Conservation (phyloP, 2,329 filamentous ascomycete genomes). For the Exophiala oligosperma region DNA sequence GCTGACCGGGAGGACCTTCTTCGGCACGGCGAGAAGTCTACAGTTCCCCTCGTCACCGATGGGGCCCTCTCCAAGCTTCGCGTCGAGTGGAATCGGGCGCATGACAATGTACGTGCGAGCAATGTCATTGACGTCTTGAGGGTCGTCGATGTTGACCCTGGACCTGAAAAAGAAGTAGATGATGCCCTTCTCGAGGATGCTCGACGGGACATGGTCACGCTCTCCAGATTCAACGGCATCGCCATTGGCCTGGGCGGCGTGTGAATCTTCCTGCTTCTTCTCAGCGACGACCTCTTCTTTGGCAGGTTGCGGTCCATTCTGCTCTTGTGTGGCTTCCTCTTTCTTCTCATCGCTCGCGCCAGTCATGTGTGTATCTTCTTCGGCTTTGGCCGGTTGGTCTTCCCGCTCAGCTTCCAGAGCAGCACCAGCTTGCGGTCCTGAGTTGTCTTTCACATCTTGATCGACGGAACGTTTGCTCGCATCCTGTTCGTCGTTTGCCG, state of each 20-base stretch:
- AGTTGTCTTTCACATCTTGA: constrained; percentile 27
- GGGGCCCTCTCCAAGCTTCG: constrained; percentile 63
- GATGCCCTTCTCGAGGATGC: constrained; percentile 80
- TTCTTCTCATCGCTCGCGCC: constrained; percentile 16
- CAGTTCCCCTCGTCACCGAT: constrained; percentile 60
- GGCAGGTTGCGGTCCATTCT: constrained; percentile 11
- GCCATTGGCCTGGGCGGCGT: constrained; percentile 17
- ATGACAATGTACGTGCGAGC: constrained; percentile 78
- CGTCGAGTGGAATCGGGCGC: constrained; percentile 68
- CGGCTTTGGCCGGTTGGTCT: constrained; percentile 24
- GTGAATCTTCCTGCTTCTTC: constrained; percentile 13
- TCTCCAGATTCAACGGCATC: constrained; percentile 53
- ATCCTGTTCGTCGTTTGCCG: constrained; percentile 5
- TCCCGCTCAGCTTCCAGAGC: constrained; percentile 28
- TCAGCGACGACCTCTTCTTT: neutral
- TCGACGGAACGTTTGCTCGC: neutral
- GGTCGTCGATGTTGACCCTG: constrained; percentile 71
- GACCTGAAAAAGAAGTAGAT: constrained; percentile 89
- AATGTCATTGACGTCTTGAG: constrained; percentile 69
- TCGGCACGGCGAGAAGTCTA: constrained; percentile 75
- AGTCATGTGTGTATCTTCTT: constrained; percentile 14
- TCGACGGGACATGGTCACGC: constrained; percentile 52
- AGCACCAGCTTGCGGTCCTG: constrained; percentile 15
- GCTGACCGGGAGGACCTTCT: constrained; percentile 75
- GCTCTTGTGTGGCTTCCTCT: constrained; percentile 10